Conservation (phyloP, 169 alveolate genomes). For the Toxoplasma gondii region DNA sequence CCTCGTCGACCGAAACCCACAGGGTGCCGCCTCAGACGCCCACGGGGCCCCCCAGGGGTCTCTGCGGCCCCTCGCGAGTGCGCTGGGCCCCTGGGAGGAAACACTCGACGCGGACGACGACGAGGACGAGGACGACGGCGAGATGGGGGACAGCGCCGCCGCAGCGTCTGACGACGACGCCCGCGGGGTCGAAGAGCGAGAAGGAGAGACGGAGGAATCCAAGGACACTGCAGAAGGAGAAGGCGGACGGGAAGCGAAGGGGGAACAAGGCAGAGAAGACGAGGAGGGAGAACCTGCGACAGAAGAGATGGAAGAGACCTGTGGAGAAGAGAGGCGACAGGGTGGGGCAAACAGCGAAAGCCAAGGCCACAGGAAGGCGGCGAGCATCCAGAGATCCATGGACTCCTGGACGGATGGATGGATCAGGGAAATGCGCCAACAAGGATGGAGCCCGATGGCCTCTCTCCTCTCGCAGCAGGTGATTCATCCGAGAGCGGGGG, state of each 20-base stretch:
- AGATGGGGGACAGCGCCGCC: no score
- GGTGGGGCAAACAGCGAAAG: not conserved
- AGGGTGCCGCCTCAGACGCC: not conserved
- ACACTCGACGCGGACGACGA: no score
- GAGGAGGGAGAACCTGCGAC: no score
- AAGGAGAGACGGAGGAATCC: not conserved
- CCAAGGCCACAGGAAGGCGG: not conserved
- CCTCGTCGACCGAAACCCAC: not conserved
- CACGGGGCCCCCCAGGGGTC: not conserved
- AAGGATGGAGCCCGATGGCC: not conserved
- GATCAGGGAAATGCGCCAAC: not conserved
- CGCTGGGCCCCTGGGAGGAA: no score
- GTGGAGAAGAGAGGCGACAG: not conserved
- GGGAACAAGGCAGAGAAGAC: no score
- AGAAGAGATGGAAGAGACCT: not conserved
- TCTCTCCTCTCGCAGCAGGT: not conserved
- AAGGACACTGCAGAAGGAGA: not conserved
- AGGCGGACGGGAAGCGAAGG: not conserved
- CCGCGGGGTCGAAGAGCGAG: not conserved
- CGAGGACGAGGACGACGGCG: no score
- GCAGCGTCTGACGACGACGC: no score
- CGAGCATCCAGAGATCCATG: not conserved
- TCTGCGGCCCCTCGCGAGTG: not conserved
- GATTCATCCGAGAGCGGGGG: not conserved
- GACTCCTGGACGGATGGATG: not conserved